Conservation (phyloP, 768 basidiomycete species). For the Pleurotus ostreatus region DNA sequence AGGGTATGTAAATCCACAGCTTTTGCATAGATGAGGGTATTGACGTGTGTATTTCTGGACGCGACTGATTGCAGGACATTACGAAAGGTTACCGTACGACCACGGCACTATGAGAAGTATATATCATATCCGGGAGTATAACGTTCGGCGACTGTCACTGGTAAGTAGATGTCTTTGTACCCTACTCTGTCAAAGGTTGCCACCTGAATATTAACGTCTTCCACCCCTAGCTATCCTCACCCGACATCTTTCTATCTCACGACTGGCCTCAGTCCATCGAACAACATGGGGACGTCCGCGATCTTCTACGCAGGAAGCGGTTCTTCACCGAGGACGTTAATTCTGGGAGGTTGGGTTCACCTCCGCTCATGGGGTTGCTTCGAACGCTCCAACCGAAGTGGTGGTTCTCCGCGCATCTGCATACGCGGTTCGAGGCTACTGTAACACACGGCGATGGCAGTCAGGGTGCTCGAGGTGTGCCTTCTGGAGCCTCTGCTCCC, state of each 20-base stretch:
- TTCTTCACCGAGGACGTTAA: slow-evolving; percentile 72
- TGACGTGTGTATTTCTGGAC: no score
- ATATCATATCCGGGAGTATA: slow-evolving; percentile 89
- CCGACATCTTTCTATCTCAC: slow-evolving; percentile 86
- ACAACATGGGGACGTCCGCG: slow-evolving; percentile 65
- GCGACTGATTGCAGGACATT: slow-evolving; percentile 49
- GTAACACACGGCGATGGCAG: slow-evolving; percentile 37
- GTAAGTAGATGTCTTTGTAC: slow-evolving; percentile 29
- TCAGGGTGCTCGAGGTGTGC: background rate
- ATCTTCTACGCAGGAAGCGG: slow-evolving; percentile 69
- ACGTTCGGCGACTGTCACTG: slow-evolving; percentile 72
- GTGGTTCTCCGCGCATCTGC: slow-evolving; percentile 95
- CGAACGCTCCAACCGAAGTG: slow-evolving; percentile 67
- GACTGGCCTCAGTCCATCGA: slow-evolving; percentile 94
- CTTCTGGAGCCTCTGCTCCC: slow-evolving; percentile 18
- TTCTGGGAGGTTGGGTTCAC: slow-evolving; percentile 73
- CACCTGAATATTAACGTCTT: slow-evolving; percentile 11
- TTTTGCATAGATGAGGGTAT: no score
- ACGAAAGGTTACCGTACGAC: slow-evolving; percentile 82
- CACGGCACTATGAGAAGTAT: slow-evolving; percentile 69
- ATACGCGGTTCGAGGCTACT: slow-evolving; percentile 78
- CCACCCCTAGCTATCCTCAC: background rate
- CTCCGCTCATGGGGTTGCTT: slow-evolving; percentile 78
- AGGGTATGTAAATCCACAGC: slow-evolving; percentile 37
- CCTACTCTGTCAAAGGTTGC: no score